Percentiles rank a stretch among this genome's conserved stretches.
These are phyloP conservation scores for Licmophora abbreviata DNA, from an alignment of 108 stramenopile species.

Conservation along the genomic window DNA sequence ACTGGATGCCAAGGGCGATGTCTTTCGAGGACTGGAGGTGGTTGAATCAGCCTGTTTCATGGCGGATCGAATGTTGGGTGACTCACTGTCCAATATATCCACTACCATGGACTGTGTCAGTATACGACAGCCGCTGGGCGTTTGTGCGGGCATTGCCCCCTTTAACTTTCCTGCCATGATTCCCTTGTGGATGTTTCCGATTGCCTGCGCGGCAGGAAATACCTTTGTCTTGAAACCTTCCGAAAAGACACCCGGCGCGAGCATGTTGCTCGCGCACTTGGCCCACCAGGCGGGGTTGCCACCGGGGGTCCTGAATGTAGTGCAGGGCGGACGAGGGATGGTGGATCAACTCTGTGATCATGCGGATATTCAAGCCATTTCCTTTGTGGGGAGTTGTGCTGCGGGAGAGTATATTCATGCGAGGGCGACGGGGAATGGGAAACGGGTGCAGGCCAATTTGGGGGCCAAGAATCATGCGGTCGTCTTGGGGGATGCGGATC, in stretches of 20 bases:
- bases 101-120: slow-evolving; percentile 74
- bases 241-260: slow-evolving; percentile 65
- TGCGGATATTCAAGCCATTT: slow-evolving; percentile 80
- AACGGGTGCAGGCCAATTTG: slow-evolving; percentile 89
- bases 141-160: slow-evolving; percentile 86
- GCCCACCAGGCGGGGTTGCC: slow-evolving; percentile 87
- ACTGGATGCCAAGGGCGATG: slow-evolving; percentile 82
- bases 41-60: slow-evolving; percentile 72
- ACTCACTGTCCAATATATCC: slow-evolving; percentile 69
- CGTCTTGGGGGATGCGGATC: slow-evolving; percentile 80
- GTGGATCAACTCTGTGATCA: slow-evolving; percentile 83
- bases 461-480: slow-evolving; percentile 97
- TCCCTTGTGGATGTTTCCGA: slow-evolving; percentile 92
- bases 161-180: slow-evolving; percentile 98
- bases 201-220: slow-evolving; percentile 70
- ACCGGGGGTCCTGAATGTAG: slow-evolving; percentile 83
- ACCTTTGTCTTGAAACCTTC: slow-evolving; percentile 82
- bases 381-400: slow-evolving; percentile 85
- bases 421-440: slow-evolving; percentile 65
- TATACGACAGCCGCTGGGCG: slow-evolving; percentile 90
- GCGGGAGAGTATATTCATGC: slow-evolving; percentile 89
- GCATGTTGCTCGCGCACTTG: slow-evolving; percentile 65
- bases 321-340: slow-evolving; percentile 79
- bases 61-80: slow-evolving; percentile 71
- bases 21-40: slow-evolving; percentile 93